Percentiles rank a stretch among this genome's conserved stretches.
Conservation (phyloP, 2,329 filamentous ascomycete genomes). For the Cladosporium sp. region DNA sequence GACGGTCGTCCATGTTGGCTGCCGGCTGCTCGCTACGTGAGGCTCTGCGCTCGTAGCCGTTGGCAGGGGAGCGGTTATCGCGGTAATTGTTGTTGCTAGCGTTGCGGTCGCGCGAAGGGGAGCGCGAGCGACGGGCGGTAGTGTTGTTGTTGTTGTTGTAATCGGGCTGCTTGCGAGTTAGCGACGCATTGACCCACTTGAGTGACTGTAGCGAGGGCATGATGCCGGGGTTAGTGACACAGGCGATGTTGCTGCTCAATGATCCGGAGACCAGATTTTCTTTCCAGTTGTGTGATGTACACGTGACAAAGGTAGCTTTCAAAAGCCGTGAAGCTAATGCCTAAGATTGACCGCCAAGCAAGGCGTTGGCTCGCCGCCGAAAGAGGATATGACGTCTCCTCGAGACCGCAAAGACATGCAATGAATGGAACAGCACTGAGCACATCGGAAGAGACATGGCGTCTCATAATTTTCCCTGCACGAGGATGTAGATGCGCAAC, state of each 20-base stretch:
- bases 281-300: too few relatives aligned
- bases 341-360: background rate
- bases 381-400: background rate
- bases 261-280: too few relatives aligned
- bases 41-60: constrained; percentile 51
- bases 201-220: too few relatives aligned
- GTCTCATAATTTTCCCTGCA: too few relatives aligned
- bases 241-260: too few relatives aligned
- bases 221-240: too few relatives aligned
- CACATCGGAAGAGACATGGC: too few relatives aligned
- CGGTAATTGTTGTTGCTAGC: constrained; percentile 27
- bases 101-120: constrained; percentile 34
- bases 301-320: background rate
- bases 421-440: too few relatives aligned
- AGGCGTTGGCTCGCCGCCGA: background rate
- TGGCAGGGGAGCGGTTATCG: constrained; percentile 65
- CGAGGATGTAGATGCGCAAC: too few relatives aligned
- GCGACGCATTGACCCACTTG: background rate
- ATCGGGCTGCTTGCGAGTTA: background rate
- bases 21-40: constrained; percentile 54
- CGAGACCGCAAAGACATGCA: too few relatives aligned
- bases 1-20: constrained; percentile 65
- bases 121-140: constrained; percentile 10
- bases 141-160: background rate
- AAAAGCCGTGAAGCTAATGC: background rate